A percentile compares a stretch with the other conserved stretches of the same genome.
Conservation (phyloP, 352 stramenopile species). For the Phytopythium boreale region DNA sequence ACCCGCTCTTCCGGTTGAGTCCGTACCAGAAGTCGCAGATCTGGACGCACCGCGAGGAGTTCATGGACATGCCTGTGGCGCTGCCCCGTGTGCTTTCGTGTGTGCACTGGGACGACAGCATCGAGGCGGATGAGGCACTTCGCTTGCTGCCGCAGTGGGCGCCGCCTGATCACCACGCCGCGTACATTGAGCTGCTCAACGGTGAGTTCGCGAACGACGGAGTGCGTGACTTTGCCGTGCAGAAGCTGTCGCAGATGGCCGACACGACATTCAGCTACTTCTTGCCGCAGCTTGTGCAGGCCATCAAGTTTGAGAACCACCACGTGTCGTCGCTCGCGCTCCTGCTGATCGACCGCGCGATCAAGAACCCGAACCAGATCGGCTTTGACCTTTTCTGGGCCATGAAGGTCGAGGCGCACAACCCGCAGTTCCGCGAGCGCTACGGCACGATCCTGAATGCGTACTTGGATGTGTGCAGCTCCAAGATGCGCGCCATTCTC, state of each 20-base stretch:
- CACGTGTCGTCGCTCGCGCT: constrained; percentile 71
- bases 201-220: constrained; percentile 73
- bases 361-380: constrained; percentile 87
- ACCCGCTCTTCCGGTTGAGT: constrained; percentile 79
- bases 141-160: constrained; percentile 68
- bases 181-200: constrained; percentile 82
- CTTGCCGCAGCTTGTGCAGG: constrained; percentile 86
- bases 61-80: constrained; percentile 64
- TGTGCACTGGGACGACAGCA: constrained; percentile 74
- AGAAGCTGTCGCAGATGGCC: constrained; percentile 79
- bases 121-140: constrained; percentile 67
- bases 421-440: constrained; percentile 71
- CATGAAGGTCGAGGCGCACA: constrained; percentile 88
- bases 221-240: constrained; percentile 72
- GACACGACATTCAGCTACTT: constrained; percentile 88
- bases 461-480: constrained; percentile 83
- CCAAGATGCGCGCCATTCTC: constrained; percentile 90
- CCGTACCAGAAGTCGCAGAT: constrained; percentile 82
- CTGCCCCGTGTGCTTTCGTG: constrained; percentile 80
- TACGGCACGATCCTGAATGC: constrained; percentile 82
- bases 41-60: constrained; percentile 80
- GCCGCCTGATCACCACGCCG: constrained; percentile 68
- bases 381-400: constrained; percentile 89
- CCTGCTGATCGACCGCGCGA: constrained; percentile 83
- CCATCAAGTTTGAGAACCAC: constrained; percentile 89